phyloP scores from a whole-genome alignment of 805 yeast genomes.

The Yarrowia sp. region DNA sequence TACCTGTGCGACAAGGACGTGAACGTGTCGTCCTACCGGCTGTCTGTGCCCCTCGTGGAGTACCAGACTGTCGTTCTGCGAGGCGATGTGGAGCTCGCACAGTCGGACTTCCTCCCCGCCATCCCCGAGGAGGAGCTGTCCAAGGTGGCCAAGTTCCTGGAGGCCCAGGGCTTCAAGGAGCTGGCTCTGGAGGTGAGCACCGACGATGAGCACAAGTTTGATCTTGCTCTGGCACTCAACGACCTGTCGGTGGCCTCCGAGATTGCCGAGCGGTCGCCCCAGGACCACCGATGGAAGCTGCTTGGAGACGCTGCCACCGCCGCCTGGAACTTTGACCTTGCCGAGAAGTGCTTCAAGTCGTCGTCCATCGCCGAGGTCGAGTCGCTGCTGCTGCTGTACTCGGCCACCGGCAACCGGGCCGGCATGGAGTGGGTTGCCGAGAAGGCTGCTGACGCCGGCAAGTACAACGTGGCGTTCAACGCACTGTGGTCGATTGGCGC shows the following conservation, averaged over 20 bases:
- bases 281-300: slow-evolving; percentile 83
- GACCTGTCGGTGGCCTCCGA: slow-evolving; percentile 75
- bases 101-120: slow-evolving; percentile 61
- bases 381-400: slow-evolving; percentile 50
- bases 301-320: slow-evolving; percentile 86
- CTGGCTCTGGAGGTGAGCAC: slow-evolving; percentile 84
- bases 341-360: slow-evolving; percentile 64
- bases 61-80: slow-evolving; percentile 95
- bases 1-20: slow-evolving; percentile 92
- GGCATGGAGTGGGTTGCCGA: slow-evolving; percentile 70
- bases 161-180: slow-evolving; percentile 86
- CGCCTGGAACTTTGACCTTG: slow-evolving; percentile 80
- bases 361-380: slow-evolving; percentile 38
- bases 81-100: slow-evolving; percentile 87
- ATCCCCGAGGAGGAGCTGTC: slow-evolving; percentile 68
- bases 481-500: slow-evolving; percentile 89
- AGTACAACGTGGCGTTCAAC: slow-evolving; percentile 88
- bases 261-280: slow-evolving; percentile 57
- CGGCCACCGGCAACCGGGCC: slow-evolving; percentile 74
- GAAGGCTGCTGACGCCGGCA: slow-evolving; percentile 73
- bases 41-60: slow-evolving; percentile 86
- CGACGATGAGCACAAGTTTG: slow-evolving; percentile 91
- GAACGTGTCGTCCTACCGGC: slow-evolving; percentile 77
- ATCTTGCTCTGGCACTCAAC: slow-evolving; percentile 79
- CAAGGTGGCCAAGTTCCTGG: slow-evolving; percentile 89